phyloP scores from a whole-genome alignment of 2,329 filamentous ascomycete species.

The Pyricularia sp. region DNA sequence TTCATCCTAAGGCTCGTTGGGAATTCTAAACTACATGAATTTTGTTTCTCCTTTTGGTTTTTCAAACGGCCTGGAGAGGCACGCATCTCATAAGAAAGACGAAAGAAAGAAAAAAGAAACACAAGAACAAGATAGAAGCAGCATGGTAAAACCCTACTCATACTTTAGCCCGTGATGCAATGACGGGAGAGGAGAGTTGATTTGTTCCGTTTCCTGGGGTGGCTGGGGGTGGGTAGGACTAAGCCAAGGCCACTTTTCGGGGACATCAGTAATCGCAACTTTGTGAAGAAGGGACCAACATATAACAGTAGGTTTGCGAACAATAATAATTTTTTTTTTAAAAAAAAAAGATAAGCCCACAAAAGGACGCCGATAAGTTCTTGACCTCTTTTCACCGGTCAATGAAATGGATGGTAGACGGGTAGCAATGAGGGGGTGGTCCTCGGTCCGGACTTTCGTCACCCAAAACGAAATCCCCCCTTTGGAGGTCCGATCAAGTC shows the following conservation, averaged over 20 bases:
- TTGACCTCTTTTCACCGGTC: not conserved
- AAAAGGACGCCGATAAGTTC: not conserved
- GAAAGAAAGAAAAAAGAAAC: not conserved
- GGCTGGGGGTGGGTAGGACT: not conserved
- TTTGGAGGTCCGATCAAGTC: not conserved
- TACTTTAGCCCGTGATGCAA: not conserved
- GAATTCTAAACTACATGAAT: not conserved
- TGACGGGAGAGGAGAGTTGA: not conserved
- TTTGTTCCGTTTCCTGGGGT: not conserved
- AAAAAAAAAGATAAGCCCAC: not conserved
- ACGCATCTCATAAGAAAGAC: not conserved
- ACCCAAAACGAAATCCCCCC: not conserved
- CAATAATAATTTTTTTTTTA: no score
- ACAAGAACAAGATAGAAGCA: not conserved
- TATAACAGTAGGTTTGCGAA: not conserved
- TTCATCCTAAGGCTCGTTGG: not conserved
- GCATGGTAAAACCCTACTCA: not conserved
- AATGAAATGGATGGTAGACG: not conserved
- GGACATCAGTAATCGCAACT: not conserved
- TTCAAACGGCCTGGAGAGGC: not conserved
- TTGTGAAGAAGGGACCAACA: not conserved
- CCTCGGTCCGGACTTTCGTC: not conserved
- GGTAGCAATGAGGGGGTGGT: not conserved
- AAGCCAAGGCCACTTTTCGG: not conserved
- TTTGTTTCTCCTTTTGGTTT: not conserved